Evolutionary conservation across 1,284 basidiomycete species (phyloP), one percentile per base, ranked within the genome.

Genomic region (Ganoderma sinense): DNA sequence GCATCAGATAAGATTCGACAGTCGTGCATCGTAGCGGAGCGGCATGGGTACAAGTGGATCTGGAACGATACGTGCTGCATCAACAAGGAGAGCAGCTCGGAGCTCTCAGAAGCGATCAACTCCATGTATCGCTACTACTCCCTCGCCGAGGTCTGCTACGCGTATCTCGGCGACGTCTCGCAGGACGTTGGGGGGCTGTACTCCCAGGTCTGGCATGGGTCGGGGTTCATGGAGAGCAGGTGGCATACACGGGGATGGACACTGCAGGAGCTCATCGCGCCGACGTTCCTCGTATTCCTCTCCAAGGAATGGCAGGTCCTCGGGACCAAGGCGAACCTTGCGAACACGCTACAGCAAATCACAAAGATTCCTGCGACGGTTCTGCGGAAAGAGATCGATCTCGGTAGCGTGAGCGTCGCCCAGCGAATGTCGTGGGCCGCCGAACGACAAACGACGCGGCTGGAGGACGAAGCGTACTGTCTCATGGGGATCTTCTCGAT

Each of bases 21-120:
- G 8, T 41, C 29, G 18, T 62, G 59, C 66, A 55, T 41, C 23
- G 7, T 62, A 11, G 66, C 60, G 16, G 45, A 62, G 39, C 33
- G 48, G 7, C 60, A 67, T 11, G 60, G 66, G 29, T 56, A 62
- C 40, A 29, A 29, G n/a, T 71, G 67, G 70, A 26, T 69, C 40
- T 71, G 70, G 70, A 66, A 64, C 67, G 67, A 71, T 64, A 69
- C 71, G 7, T 72, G 71, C 66, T 72, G 71, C 66, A 72, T 72
- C 66, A 61, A 72, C 68, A 72, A 72, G 62, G 51, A 64, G 61
- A 71, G 69, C 69, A 68, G 67, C 51, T 65, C 70, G 14, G 70
- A 71, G 58, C 70, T 71, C 10, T 66, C 67, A 16, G 70, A 71
- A 62, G 67, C 70, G 8, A 68, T 71, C 65, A 71, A 69, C 66